Percentiles rank a stretch among this genome's conserved stretches.
These are phyloP conservation scores for Dichotomocladium elegans DNA, from an alignment of 371 early-diverging fungal genomes.

Conservation along the genomic window DNA sequence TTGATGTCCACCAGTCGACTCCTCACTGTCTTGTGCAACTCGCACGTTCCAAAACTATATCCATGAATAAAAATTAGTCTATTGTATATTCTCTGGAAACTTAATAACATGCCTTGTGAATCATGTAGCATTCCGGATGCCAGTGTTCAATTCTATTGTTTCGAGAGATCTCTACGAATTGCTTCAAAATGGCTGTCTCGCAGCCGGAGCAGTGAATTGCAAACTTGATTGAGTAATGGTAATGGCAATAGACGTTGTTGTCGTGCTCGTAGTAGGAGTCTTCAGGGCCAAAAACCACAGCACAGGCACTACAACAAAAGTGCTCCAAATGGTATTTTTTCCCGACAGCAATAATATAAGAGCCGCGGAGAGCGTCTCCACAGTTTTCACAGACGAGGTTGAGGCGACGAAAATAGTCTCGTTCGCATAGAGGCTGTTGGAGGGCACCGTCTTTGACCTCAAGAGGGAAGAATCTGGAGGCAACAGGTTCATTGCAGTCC, in stretches of 20 bases:
- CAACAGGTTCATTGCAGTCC: slow-evolving; percentile 85
- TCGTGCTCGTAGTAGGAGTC: slow-evolving; percentile 96
- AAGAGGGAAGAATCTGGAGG: slow-evolving; percentile 86
- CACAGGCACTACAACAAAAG: slow-evolving; percentile 93
- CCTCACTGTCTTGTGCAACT: slow-evolving; percentile 21
- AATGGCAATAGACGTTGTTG: slow-evolving; percentile 87
- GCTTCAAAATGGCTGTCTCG: slow-evolving; percentile 88
- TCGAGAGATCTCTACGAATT: slow-evolving; percentile 89
- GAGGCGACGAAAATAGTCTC: slow-evolving; percentile 82
- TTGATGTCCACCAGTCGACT: neutral
- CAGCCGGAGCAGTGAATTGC: slow-evolving; percentile 86
- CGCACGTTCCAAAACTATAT: slow-evolving; percentile 79
- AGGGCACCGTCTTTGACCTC: slow-evolving; percentile 50
- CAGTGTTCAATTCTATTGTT: slow-evolving; percentile 85
- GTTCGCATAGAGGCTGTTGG: slow-evolving; percentile 74
- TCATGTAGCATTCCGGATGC: slow-evolving; percentile 99
- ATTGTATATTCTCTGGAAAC: neutral
- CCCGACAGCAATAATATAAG: slow-evolving; percentile 89
- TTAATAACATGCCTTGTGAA: slow-evolving; percentile 64
- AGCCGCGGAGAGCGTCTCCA: slow-evolving; percentile 83
- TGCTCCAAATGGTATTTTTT: slow-evolving; percentile 95
- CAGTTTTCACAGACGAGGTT: slow-evolving; percentile 89
- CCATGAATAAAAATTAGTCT: neutral
- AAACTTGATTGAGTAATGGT: slow-evolving; percentile 86
- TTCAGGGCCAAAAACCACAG: slow-evolving; percentile 90